A percentile compares a stretch with the other conserved stretches of the same genome.
Conservation (phyloP, 208 protist species). For the Trypanosomatidae sp. region DNA sequence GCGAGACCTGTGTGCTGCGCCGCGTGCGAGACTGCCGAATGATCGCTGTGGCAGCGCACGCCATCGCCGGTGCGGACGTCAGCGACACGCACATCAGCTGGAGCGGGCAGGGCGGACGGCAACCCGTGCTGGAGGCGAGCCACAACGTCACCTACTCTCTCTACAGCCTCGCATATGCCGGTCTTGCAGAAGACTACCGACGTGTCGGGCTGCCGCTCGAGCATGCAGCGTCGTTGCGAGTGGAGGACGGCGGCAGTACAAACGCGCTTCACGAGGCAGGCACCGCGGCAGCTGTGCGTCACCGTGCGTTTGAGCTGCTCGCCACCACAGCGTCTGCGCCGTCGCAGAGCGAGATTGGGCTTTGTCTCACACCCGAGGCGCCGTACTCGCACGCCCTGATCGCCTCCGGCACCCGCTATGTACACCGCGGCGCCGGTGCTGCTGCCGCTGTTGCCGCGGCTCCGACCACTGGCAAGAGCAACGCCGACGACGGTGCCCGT, state of each 20-base stretch:
- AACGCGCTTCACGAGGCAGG: not conserved
- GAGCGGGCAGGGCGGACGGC: constrained; percentile 9
- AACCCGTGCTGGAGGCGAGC: constrained; percentile 3
- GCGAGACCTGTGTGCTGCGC: constrained; percentile 44
- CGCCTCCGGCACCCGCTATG: constrained; percentile 41
- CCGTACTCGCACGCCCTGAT: constrained; percentile 65
- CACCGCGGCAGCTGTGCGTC: not conserved
- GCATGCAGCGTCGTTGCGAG: no score
- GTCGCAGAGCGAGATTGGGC: constrained; percentile 2
- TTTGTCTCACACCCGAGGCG: constrained; percentile 46
- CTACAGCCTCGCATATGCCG: constrained; percentile 62
- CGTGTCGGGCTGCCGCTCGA: constrained; percentile 55
- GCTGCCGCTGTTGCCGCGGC: no score
- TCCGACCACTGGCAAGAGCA: no score
- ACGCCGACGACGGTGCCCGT: no score
- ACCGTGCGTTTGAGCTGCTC: constrained; percentile 1
- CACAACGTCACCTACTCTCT: constrained; percentile 11
- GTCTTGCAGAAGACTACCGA: constrained; percentile 59
- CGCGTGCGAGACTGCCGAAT: constrained; percentile 38
- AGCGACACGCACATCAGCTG: constrained; percentile 18
- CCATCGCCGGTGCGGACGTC: constrained; percentile 11
- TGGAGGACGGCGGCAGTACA: constrained; percentile 6
- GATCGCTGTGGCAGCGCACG: constrained; percentile 38
- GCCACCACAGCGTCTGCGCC: constrained; percentile 11
- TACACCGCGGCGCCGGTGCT: constrained; percentile 61